A percentile compares a stretch with the other conserved stretches of the same genome.
phyloP scores from a whole-genome alignment of 2,329 filamentous ascomycete species.

The Colletotrichum australisinense region DNA sequence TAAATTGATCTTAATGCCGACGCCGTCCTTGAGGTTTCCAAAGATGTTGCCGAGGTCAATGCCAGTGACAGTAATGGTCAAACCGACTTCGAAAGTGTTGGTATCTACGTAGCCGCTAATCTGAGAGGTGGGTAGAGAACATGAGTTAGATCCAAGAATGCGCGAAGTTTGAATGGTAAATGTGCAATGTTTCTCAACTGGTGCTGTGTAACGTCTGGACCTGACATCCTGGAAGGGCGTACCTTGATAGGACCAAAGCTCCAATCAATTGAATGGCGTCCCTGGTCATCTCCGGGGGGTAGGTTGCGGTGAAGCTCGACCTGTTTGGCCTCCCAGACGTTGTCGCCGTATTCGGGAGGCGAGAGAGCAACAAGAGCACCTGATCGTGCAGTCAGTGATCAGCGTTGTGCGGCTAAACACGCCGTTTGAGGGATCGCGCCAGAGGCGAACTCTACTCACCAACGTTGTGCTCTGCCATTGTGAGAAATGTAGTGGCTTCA shows the following conservation, averaged over 20 bases:
- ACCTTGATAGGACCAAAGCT: background rate
- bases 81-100: constrained; percentile 1
- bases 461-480: too few species aligned
- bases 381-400: too few species aligned
- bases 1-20: constrained; percentile 13
- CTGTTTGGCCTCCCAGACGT: too few species aligned
- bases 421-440: too few species aligned
- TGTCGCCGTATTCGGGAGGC: too few species aligned
- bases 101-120: constrained; percentile 14
- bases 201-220: background rate
- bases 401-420: too few species aligned
- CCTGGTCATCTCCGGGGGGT: background rate
- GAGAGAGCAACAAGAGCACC: too few species aligned
- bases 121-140: too few species aligned
- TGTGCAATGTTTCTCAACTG: background rate
- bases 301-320: background rate
- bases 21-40: constrained; percentile 26
- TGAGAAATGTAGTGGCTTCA: too few species aligned
- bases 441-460: too few species aligned
- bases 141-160: too few species aligned
- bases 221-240: background rate
- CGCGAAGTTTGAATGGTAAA: too few species aligned
- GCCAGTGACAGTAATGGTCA: background rate
- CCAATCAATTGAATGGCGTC: background rate
- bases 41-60: constrained; percentile 22